phyloP scores from a whole-genome alignment of 768 basidiomycete species.

The Lepiota subincarnata region DNA sequence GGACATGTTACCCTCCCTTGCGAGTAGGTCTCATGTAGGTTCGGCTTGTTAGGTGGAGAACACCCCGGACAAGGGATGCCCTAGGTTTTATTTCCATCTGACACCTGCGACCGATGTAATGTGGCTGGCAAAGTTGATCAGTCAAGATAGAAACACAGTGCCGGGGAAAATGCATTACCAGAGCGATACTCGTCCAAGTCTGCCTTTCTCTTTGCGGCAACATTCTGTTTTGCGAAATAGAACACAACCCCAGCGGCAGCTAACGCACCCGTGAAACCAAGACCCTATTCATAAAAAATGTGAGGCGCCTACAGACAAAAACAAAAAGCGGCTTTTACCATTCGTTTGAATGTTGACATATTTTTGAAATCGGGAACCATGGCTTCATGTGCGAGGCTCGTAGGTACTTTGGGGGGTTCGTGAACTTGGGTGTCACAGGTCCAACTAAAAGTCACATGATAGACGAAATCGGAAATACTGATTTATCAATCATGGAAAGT shows the following conservation, averaged over 20 bases:
- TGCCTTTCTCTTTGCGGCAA: conserved; percentile 27
- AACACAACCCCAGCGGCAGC: conserved; percentile 27
- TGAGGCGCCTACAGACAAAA: neutral
- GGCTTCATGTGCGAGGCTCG: neutral
- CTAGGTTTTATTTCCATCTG: too few species aligned
- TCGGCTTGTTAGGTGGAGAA: too few species aligned
- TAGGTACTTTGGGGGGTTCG: too few species aligned
- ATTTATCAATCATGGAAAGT: too few species aligned
- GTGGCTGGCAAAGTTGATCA: neutral
- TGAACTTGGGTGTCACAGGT: too few species aligned
- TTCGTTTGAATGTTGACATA: conserved; percentile 14
- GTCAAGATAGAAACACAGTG: neutral
- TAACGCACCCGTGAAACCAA: conserved; percentile 27
- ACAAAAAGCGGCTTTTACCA: conserved; percentile 11
- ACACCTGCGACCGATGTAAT: too few species aligned
- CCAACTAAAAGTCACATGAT: neutral
- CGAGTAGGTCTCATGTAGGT: too few species aligned
- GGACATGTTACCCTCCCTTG: too few species aligned
- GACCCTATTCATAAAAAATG: conserved; percentile 18
- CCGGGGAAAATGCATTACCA: conserved; percentile 16
- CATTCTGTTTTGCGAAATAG: conserved; percentile 29
- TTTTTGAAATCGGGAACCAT: neutral
- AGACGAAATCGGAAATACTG: too few species aligned
- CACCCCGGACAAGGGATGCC: too few species aligned
- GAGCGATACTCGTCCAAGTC: conserved; percentile 29